These are phyloP conservation scores for Myriosclerotinia duriaeana DNA, from an alignment of 2,329 filamentous ascomycete species.

Conservation along the genomic window DNA sequence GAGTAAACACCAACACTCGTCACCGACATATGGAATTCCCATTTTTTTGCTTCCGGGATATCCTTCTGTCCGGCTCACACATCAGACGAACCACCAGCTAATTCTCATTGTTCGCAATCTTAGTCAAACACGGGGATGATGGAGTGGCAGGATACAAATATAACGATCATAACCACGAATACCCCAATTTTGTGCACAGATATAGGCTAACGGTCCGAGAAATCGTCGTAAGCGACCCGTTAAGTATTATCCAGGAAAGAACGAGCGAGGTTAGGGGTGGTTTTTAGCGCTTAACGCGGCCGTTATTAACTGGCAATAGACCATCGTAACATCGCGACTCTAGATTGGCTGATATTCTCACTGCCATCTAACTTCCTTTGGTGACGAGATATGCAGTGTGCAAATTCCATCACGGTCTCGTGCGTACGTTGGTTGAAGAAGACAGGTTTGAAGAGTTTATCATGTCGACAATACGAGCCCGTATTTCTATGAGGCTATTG, in stretches of 20 bases:
- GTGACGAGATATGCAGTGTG: not conserved
- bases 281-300: not conserved
- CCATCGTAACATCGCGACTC: not conserved
- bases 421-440: not conserved
- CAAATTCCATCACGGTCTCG: not conserved
- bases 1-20: not conserved
- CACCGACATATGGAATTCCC: not conserved
- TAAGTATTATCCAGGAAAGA: not conserved
- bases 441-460: not conserved
- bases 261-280: not conserved
- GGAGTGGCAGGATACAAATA: not conserved
- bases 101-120: not conserved
- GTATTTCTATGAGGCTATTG: not conserved
- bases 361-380: not conserved
- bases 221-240: not conserved
- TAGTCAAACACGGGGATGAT: not conserved
- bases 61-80: constrained; percentile 10
- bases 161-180: not conserved
- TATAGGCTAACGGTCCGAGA: not conserved
- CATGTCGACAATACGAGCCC: not conserved
- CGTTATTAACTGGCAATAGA: constrained; percentile 5
- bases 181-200: not conserved
- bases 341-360: not conserved
- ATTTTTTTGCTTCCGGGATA: not conserved
- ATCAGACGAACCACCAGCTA: not conserved